These are phyloP conservation scores for Cercospora zeina DNA, from an alignment of 2,329 filamentous ascomycete genomes.

Conservation along the genomic window DNA sequence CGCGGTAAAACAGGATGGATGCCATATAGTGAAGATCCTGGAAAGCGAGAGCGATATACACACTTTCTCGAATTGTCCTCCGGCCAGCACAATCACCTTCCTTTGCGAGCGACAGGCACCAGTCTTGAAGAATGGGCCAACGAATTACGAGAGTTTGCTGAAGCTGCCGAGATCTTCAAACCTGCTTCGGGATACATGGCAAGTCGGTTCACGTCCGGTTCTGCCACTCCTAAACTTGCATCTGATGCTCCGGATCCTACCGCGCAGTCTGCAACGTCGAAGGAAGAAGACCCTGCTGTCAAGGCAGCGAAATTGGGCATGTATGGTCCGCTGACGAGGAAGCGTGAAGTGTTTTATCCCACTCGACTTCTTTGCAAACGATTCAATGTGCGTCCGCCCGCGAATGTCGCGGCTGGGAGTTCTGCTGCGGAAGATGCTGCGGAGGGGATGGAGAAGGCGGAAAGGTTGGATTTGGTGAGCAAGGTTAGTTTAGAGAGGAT, in stretches of 20 bases:
- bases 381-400: conserved; percentile 81
- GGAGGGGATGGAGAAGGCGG: conserved; percentile 49
- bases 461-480: conserved; percentile 56
- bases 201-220: conserved; percentile 79
- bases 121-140: conserved; percentile 72
- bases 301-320: conserved; percentile 86
- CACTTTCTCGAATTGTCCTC: conserved; percentile 77
- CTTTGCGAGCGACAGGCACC: conserved; percentile 54
- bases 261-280: conserved; percentile 44
- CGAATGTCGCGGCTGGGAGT: conserved; percentile 54
- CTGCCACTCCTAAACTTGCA: conserved; percentile 44
- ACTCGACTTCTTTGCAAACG: conserved; percentile 87
- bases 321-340: conserved; percentile 86
- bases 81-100: conserved; percentile 60
- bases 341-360: conserved; percentile 70
- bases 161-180: conserved; percentile 78
- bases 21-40: conserved; percentile 80
- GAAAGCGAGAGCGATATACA: conserved; percentile 78
- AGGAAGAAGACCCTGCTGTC: conserved; percentile 73
- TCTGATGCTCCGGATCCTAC: conserved; percentile 36
- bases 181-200: conserved; percentile 93
- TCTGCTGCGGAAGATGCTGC: conserved; percentile 30
- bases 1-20: conserved; percentile 64
- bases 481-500: conserved; percentile 58
- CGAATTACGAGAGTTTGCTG: conserved; percentile 76